Base-by-base conservation (phyloP, 176 grass and related monocot genomes). In the Zoysia japonica region DNA sequence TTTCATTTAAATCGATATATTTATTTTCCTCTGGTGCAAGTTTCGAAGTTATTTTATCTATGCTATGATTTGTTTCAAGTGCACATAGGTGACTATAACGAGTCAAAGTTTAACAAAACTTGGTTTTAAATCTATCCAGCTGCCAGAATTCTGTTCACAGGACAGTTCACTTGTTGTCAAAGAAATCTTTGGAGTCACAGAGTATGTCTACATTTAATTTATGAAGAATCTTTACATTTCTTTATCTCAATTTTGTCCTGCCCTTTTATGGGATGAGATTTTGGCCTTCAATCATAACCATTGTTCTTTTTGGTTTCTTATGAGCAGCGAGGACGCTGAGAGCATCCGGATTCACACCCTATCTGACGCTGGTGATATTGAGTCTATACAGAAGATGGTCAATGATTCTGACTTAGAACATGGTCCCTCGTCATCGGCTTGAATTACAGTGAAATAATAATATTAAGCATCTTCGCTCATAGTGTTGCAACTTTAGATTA, bases 111-210 rank as follows among this genome's bases (percentile, higher is more conserved):
- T 79, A 77, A 84, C 41, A 28, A 12, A 61, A 54, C 51, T 72
- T 81, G 1, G 62, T 74, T 87, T 79, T 76, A 46, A 50, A 80
- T 84, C 53, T 78, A 37, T 90, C 20, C 85, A 98, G 95, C 90
- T 99, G 75, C 92, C 86, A 5, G 96, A 99, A 68, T 95, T 99
- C 81, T 95, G 90, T 84, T 89, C 92, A 46, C 85, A 68, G 39
- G 88, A 91, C 71, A 83, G 84, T 86, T 95, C 92, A 36, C 82
- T 99, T 61, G 88, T 93, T 63, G 75, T 93, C 76, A 99, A 99
- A 71, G 96, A 99, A 80, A 95, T 95, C 70, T 99, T 95, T 77
- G 92, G 96, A 72, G 96, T 95, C 72, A 95, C 90, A 88, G 96
- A 99, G 96, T 99, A 99, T 56, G 28, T 28, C 28, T 28, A 28